Evolutionary conservation across 2,329 filamentous ascomycete species (phyloP).

Genomic region (Dendryphion nanum): DNA sequence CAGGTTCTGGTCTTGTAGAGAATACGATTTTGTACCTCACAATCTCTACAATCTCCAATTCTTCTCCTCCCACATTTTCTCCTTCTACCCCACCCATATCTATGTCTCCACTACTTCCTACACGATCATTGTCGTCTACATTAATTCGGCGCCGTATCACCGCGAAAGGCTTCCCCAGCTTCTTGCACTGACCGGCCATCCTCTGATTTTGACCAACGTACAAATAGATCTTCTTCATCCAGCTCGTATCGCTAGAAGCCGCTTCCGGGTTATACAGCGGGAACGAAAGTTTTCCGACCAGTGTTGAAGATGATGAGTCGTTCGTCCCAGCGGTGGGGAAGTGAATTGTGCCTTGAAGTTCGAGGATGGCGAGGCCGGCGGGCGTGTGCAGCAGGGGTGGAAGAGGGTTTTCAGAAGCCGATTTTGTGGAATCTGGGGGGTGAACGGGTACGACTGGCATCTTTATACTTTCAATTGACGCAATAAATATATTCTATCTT

Average conservation of each 20-base stretch:
- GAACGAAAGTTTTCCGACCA: constrained; percentile 74
- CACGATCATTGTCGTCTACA: constrained; percentile 14
- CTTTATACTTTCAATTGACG: background rate
- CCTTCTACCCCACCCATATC: constrained; percentile 25
- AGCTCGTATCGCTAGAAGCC: constrained; percentile 58
- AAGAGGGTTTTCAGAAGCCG: constrained; percentile 55
- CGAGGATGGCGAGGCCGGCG: constrained; percentile 81
- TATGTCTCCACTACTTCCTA: constrained; percentile 19
- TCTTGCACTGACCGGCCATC: constrained; percentile 86
- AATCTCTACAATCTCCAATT: constrained; percentile 82
- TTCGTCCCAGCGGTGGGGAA: constrained; percentile 52
- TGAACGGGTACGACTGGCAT: constrained; percentile 35
- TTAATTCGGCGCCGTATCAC: constrained; percentile 58
- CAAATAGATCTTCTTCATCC: constrained; percentile 89
- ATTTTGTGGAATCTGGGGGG: constrained; percentile 3
- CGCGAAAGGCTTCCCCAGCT: constrained; percentile 73
- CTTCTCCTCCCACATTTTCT: constrained; percentile 33
- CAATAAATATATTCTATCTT: background rate
- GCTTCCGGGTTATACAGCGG: constrained; percentile 65
- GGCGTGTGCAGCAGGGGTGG: constrained; percentile 86
- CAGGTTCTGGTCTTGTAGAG: constrained; percentile 79
- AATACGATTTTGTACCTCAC: constrained; percentile 87
- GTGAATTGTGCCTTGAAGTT: constrained; percentile 90
- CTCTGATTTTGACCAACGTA: constrained; percentile 88
- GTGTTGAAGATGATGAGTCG: constrained; percentile 40